Conservation (phyloP, 306 rosid genomes). For the Cotoneaster glaucophyllus region DNA sequence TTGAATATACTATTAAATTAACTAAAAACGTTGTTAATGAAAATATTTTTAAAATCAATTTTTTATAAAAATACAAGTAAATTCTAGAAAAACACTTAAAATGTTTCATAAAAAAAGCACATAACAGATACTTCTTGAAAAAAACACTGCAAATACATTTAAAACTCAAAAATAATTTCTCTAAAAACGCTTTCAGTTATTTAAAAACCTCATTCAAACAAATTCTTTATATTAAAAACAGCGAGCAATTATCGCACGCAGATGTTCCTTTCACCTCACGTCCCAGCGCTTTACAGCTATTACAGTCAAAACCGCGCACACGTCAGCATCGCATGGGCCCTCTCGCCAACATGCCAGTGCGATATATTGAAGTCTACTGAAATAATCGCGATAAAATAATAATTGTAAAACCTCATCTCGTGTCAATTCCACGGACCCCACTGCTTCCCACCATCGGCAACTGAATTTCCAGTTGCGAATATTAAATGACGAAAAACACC, state of each 20-base stretch:
- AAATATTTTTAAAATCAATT: too few species aligned
- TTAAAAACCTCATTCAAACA: too few species aligned
- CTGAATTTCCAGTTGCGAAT: conserved; percentile 29
- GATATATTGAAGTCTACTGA: neutral
- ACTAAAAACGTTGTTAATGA: too few species aligned
- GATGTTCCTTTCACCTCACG: conserved; percentile 13
- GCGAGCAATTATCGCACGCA: conserved; percentile 21
- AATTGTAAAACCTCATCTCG: neutral
- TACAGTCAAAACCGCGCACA: neutral
- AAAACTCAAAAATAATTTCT: too few species aligned
- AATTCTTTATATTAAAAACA: neutral
- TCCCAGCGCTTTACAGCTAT: conserved; percentile 14
- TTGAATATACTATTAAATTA: too few species aligned
- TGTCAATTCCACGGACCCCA: conserved; percentile 11
- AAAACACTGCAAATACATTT: too few species aligned
- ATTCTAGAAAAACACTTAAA: too few species aligned
- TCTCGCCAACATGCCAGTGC: neutral
- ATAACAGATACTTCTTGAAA: too few species aligned
- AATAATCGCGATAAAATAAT: neutral
- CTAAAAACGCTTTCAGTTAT: too few species aligned
- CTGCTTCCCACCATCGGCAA: conserved; percentile 21
- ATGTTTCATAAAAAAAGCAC: too few species aligned
- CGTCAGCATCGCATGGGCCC: conserved; percentile 16
- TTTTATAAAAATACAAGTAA: too few species aligned
- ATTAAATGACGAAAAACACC: conserved; percentile 19